Evolutionary conservation across 2,329 filamentous ascomycete genomes (phyloP), one percentile per base, ranked within the genome.

Genomic region (Pestalotiopsis fici): DNA sequence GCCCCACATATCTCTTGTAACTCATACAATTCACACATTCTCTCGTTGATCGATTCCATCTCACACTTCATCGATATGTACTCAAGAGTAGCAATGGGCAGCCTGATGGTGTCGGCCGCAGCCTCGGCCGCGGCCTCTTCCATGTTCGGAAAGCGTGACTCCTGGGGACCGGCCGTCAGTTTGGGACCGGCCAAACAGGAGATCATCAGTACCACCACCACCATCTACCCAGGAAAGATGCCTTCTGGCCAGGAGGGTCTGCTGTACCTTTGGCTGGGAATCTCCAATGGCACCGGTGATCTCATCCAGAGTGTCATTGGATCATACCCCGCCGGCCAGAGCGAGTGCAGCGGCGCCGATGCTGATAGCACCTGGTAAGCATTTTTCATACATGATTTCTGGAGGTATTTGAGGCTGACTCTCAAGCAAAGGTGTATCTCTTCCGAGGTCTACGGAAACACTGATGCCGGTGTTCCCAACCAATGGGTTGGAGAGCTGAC

Each of bases 241-340:
- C 73, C 73, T 11, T 56, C 69, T 11, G 69, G 65, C 23, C 74
- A 75, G 64, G 65, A 66, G 12, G 74, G 73, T 13, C 70, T 68
- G 23, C 67, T 75, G 11, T 75, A 73, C 65, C 65, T 71, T 25
- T 75, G 73, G 73, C 70, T 72, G 28, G 74, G 74, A 21, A 70
- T 75, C 31, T 71, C 69, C 54, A 74, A 75, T 54, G 70, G 68
- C 23, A 73, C 71, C 0, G 74, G 74, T 4, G 73, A 75, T 65
- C 65, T 76, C 31, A 69, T 76, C 21, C 55, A 57, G 27, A 57
- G 55, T 31, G 27, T 57, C 27, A 57, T 57, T 27, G 55, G 55
- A 69, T 74, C 73, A 12, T 75, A 72, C 37, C 69, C 71, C 0
- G 57, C 66, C 4, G 73, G 74, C 15, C 63, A 66, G 60, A 73